A percentile compares a stretch with the other conserved stretches of the same genome.
These are phyloP conservation scores for Salix caprea DNA, from an alignment of 345 rosid genomes.

Conservation along the genomic window DNA sequence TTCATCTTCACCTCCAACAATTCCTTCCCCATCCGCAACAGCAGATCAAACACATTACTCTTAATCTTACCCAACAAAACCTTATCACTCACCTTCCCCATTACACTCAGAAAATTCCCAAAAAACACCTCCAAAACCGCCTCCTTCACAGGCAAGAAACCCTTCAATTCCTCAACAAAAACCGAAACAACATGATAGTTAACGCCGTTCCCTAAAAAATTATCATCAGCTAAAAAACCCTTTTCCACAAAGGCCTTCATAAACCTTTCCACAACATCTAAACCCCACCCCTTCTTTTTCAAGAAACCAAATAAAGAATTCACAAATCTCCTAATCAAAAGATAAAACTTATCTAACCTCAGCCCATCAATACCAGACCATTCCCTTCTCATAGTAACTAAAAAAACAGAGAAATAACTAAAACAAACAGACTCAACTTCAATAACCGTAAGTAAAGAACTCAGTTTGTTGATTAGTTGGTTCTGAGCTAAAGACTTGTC, in stretches of 20 bases:
- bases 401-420: conserved; percentile 58
- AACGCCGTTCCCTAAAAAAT: conserved; percentile 67
- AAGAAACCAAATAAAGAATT: conserved; percentile 40
- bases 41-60: conserved; percentile 60
- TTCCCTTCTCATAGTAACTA: conserved; percentile 90
- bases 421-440: background rate
- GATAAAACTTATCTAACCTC: conserved; percentile 86
- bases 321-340: conserved; percentile 72
- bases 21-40: conserved; percentile 50
- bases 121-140: conserved; percentile 48
- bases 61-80: conserved; percentile 65
- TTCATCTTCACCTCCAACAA: conserved; percentile 51
- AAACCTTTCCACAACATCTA: conserved; percentile 40
- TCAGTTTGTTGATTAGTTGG: conserved; percentile 58
- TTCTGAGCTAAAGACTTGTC: conserved; percentile 70
- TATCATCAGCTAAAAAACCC: conserved; percentile 49
- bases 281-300: conserved; percentile 58
- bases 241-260: conserved; percentile 47
- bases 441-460: conserved; percentile 37
- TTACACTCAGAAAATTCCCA: conserved; percentile 37
- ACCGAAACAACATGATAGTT: conserved; percentile 70
- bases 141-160: conserved; percentile 56
- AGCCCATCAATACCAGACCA: conserved; percentile 84
- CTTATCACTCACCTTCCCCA: conserved; percentile 65
- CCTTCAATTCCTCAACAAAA: conserved; percentile 69